Conservation (phyloP, 1,284 basidiomycete genomes). For the Polyporus tsugae region DNA sequence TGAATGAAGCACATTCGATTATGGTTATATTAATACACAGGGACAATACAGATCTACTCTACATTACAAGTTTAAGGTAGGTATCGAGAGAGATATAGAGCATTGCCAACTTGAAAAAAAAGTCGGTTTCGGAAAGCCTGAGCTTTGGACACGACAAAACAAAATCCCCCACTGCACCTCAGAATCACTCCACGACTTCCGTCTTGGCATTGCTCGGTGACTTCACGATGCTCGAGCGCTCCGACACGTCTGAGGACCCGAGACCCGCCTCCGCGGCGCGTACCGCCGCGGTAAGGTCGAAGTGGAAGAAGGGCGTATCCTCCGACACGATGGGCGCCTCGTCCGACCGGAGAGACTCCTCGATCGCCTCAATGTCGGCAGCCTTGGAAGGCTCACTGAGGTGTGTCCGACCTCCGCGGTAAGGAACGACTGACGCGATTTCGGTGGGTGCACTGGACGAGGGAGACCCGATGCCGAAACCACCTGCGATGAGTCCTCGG, state of each 20-base stretch:
- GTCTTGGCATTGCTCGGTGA: slow-evolving; percentile 3
- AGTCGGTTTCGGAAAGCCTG: neutral
- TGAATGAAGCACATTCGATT: neutral
- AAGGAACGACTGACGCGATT: slow-evolving; percentile 78
- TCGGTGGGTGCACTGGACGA: slow-evolving; percentile 60
- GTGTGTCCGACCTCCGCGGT: slow-evolving; percentile 50
- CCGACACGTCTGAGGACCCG: slow-evolving; percentile 8
- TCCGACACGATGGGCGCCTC: slow-evolving; percentile 54
- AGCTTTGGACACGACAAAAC: neutral
- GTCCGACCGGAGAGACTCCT: slow-evolving; percentile 33
- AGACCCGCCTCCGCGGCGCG: slow-evolving; percentile 65
- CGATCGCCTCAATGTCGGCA: slow-evolving; percentile 38
- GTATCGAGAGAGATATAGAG: neutral
- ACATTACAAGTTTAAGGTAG: neutral
- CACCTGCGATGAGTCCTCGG: slow-evolving; percentile 87
- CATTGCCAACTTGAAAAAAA: neutral
- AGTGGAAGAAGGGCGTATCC: slow-evolving; percentile 88
- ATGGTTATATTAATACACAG: neutral
- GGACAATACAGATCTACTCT: neutral
- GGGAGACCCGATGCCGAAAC: slow-evolving; percentile 76
- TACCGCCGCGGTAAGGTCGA: slow-evolving; percentile 81
- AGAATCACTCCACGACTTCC: neutral
- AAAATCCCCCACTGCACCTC: neutral
- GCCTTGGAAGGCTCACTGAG: slow-evolving; percentile 18
- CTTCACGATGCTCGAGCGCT: slow-evolving; percentile 32